Evolutionary conservation across 768 basidiomycete genomes (phyloP), one percentile per base, ranked within the genome.

Genomic region (Leccinellum luteum): DNA sequence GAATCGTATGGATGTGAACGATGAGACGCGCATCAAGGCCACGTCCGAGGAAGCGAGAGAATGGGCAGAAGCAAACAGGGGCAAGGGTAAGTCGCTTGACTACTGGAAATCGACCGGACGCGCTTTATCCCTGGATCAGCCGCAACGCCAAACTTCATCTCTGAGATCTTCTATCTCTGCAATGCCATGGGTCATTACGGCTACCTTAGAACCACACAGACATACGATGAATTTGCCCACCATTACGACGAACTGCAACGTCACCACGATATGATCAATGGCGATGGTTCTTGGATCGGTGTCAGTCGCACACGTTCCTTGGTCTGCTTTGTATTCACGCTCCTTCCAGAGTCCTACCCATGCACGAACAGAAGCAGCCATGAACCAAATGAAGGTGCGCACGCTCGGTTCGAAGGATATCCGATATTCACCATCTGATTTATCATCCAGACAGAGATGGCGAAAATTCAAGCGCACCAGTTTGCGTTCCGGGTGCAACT

Each of bases 11-110:
- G 79, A 91, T 62, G 73, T 96, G 23, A 84, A 75, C 28, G 96
- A 98, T 14, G 93, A 97, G 69, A 99, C 97, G 0, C 86, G 94
- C 51, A 90, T 99, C 62, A 94, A 93, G 64, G 94, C 94, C 0
- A 93, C 92, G 0, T 89, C 86, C 61, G 89, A 93, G 56, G 94
- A 98, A 64, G 92, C 89, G 1, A 77, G 82, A 21, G 75, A 81
- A 56, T 97, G 92, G 87, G 84, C 76, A 47, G 76, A 82, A 44
- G 73, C 78, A 51, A 79, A 85, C 73, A 73, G 59, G 66, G 74
- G 78, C 44, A 71, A 71, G 51, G 82, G 86, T 85, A 59, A 48
- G 69, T 41, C 27, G 6, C 23, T 38, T 5, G 7, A n/a, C 19
- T 52, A 4, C 32, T 21, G 1, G 19, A 12, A 8, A 23, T 27